Conservation (phyloP, 2,329 filamentous ascomycete species). For the Fusarium sp. region DNA sequence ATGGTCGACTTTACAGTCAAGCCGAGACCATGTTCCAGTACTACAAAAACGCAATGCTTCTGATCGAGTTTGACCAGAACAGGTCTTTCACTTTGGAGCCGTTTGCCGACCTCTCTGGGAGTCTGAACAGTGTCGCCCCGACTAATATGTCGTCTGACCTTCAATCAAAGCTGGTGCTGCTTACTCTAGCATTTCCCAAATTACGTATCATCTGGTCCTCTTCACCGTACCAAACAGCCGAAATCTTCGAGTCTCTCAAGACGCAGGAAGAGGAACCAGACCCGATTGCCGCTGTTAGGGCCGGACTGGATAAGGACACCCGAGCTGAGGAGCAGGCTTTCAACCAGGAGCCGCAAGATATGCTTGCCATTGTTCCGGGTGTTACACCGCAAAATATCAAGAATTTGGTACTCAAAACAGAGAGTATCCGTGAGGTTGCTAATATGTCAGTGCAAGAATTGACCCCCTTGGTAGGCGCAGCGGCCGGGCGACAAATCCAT, state of each 20-base stretch:
- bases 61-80: constrained; percentile 98
- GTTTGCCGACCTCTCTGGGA: constrained; percentile 75
- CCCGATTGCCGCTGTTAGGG: constrained; percentile 84
- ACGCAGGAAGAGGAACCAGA: constrained; percentile 91
- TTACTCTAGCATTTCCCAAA: constrained; percentile 91
- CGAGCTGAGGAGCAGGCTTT: constrained; percentile 77
- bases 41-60: constrained; percentile 88
- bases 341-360: constrained; percentile 88
- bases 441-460: constrained; percentile 85
- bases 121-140: constrained; percentile 71
- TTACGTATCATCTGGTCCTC: constrained; percentile 94
- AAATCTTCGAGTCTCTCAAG: constrained; percentile 96
- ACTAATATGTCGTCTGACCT: constrained; percentile 75
- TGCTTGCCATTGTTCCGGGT: constrained; percentile 87
- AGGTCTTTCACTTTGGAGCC: constrained; percentile 96
- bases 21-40: constrained; percentile 94
- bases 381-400: constrained; percentile 83
- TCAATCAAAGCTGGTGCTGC: constrained; percentile 90
- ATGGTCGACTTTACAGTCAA: constrained; percentile 92
- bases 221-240: constrained; percentile 93
- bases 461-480: constrained; percentile 78
- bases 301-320: constrained; percentile 73
- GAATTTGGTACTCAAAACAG: constrained; percentile 76
- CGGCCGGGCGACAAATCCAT: constrained; percentile 80
- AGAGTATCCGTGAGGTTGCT: constrained; percentile 83